Percentiles rank a stretch among this genome's conserved stretches.
Evolutionary conservation across 129 eudicot genomes (phyloP).

Genomic region (Flaveria sonorensis): DNA sequence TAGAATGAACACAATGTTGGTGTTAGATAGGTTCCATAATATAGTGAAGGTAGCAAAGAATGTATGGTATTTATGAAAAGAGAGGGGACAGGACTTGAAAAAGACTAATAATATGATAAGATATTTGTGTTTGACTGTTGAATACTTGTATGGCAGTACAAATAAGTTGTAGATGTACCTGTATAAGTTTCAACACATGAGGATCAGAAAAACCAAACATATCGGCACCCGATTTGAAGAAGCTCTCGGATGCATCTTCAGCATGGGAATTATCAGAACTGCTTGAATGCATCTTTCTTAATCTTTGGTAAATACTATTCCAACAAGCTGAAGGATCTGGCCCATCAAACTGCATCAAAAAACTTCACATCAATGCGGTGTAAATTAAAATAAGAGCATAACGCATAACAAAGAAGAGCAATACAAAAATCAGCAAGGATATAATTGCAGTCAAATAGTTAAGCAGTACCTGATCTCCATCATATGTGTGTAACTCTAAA

Average conservation of each 20-base stretch:
- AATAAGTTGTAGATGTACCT: slow-evolving; percentile 44
- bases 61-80: slow-evolving; percentile 6
- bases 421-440: slow-evolving; percentile 9
- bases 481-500: slow-evolving; percentile 78
- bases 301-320: slow-evolving; percentile 59
- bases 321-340: slow-evolving; percentile 76
- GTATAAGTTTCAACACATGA: slow-evolving; percentile 65
- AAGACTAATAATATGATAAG: not conserved
- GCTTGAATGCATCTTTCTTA: slow-evolving; percentile 44
- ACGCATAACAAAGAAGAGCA: not conserved
- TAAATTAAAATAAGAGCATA: not conserved
- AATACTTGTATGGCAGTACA: slow-evolving; percentile 9
- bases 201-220: slow-evolving; percentile 93
- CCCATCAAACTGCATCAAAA: slow-evolving; percentile 63
- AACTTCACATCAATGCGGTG: slow-evolving; percentile 14
- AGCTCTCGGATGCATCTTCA: slow-evolving; percentile 38
- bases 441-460: slow-evolving; percentile 14
- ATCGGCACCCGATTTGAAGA: slow-evolving; percentile 63
- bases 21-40: not conserved
- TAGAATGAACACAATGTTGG: not conserved
- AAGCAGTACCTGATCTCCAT: slow-evolving; percentile 67
- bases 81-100: not conserved
- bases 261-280: slow-evolving; percentile 43
- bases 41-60: slow-evolving; percentile 10
- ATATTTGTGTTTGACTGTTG: not conserved